These are phyloP conservation scores for Mariannaea elegans DNA, from an alignment of 2,329 filamentous ascomycete genomes.

Conservation along the genomic window DNA sequence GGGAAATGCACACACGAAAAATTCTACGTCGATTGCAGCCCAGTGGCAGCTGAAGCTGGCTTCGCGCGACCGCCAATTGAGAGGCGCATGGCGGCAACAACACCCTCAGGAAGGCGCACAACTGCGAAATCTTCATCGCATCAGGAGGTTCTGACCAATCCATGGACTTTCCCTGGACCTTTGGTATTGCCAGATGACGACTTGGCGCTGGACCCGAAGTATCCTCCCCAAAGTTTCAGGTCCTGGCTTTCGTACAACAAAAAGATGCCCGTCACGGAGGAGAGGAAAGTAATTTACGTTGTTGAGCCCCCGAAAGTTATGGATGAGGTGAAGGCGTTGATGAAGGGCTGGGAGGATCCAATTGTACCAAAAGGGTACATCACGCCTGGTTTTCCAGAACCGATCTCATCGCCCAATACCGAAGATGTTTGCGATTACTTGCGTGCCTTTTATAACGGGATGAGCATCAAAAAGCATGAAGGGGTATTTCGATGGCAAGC, in stretches of 20 bases:
- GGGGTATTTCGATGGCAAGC: slow-evolving; percentile 53
- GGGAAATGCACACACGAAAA: slow-evolving; percentile 14
- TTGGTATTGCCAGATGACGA: slow-evolving; percentile 68
- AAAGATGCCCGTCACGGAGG: slow-evolving; percentile 58
- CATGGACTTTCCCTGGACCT: slow-evolving; percentile 62
- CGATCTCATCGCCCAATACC: slow-evolving; percentile 33
- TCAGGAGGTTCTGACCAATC: slow-evolving; percentile 28
- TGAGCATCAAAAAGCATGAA: slow-evolving; percentile 57
- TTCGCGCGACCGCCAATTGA: slow-evolving; percentile 21
- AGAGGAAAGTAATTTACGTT: slow-evolving; percentile 63
- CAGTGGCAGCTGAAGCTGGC: slow-evolving; percentile 18
- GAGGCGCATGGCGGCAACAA: slow-evolving; percentile 25
- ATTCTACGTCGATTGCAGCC: slow-evolving; percentile 20
- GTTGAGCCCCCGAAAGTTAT: slow-evolving; percentile 54
- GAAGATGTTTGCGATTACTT: slow-evolving; percentile 50
- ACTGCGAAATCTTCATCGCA: slow-evolving; percentile 18
- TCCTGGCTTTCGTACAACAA: slow-evolving; percentile 56
- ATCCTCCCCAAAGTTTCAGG: slow-evolving; percentile 60
- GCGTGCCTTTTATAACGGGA: slow-evolving; percentile 60
- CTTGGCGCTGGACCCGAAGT: slow-evolving; percentile 61
- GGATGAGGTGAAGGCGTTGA: slow-evolving; percentile 42
- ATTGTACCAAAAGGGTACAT: slow-evolving; percentile 16
- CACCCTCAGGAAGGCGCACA: slow-evolving; percentile 35
- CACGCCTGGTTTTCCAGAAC: slow-evolving; percentile 5
- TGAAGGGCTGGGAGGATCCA: slow-evolving; percentile 54